Evolutionary conservation across 1,284 basidiomycete genomes (phyloP), one percentile per base, ranked within the genome.

Genomic region (Leccinum pallidistipes): DNA sequence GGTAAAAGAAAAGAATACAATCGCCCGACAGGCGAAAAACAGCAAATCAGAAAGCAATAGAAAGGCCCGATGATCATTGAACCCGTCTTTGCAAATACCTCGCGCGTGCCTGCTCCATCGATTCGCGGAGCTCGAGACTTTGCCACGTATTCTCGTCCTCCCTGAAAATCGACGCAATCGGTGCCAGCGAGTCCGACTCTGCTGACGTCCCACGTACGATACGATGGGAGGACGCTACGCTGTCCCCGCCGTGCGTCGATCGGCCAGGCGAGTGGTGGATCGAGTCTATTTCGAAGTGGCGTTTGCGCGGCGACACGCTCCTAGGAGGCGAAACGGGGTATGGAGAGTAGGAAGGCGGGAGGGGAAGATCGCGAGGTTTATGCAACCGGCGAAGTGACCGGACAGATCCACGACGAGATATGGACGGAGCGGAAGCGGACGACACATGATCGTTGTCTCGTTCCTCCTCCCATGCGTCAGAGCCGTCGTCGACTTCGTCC

Each of bases 401-500:
- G 40, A 75, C 58, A 7, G 78, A 76, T 24, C 70, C 61, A 45
- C 57, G 63, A 59, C 64, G 64, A 59, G 67, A 72, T 67, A 70
- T 55, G 61, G 71, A 66, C 55, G 64, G 61, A 63, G 51, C 71
- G 24, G 61, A 61, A 36, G 58, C 65, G 14, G 55, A 45, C 16
- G 52, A 47, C 31, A 32, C 24, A 5, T 43, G 24, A 11, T 49
- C 52, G 56, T 60, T 38, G 27, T 34, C 57, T 14, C 78, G 78
- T 54, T 86, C 85, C 58, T 88, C 87, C 55, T 83, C 84, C 90
- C 89, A 91, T 4, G 77, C 80, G 4, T 83, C 88, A n/a, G 77
- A 80, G 1, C 87, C 89, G 68, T 91, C 88, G 61, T 91, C 90
- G 8, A 86, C 81, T 67, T 86, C 87, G 64, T 91, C 90, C 66